Base-by-base conservation (phyloP, 176 grass and related monocot genomes). In the Musa troglodytarum region DNA sequence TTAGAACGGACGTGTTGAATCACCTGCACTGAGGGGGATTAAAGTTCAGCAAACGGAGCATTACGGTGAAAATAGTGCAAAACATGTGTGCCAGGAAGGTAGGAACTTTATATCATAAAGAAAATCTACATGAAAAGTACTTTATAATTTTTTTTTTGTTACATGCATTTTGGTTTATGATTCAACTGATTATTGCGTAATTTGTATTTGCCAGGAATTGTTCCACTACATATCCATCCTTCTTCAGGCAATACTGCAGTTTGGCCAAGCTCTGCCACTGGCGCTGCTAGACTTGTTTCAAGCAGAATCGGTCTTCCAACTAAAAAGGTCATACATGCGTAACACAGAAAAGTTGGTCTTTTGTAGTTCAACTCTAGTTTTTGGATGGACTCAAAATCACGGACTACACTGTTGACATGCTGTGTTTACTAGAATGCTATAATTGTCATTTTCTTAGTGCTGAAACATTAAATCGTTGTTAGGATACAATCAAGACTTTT, bases 241-340 rank as follows among this genome's bases (percentile, higher is more conserved):
- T 74, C 83, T 23, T 66, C 83, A 54, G 74, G 54, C 76, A 82
- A 51, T 5, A 51, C 74, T 17, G 22, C 54, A 53, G 1, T 2
- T 20, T 28, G 20, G 16, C 24, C 64, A 66, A 81, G 72, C 64
- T 17, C 29, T 66, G 56, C 71, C n/a, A 68, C 14, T 66, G n/a
- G 28, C 15, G 21, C 43, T 25, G 13, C 43, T 68, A 21, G 73
- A 75, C 76, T 68, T 69, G 72, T 64, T 50, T 54, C 9, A 81
- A 81, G 72, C 80, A 79, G 9, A 73, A 51, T 10, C 59, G 64
- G 4, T 73, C 50, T 22, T 54, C 9, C 50, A 19, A 53, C 20
- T 5, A 19, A 66, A 16, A 56, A 56, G 64, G 64, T 66, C 22
- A 3, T 66, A 10, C 8, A 11, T 13, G 8, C 1, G 1, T 29